Percentiles rank a stretch among this genome's conserved stretches.
Evolutionary conservation across 2,329 filamentous ascomycete species (phyloP).

Genomic region (Penicillium sp.): DNA sequence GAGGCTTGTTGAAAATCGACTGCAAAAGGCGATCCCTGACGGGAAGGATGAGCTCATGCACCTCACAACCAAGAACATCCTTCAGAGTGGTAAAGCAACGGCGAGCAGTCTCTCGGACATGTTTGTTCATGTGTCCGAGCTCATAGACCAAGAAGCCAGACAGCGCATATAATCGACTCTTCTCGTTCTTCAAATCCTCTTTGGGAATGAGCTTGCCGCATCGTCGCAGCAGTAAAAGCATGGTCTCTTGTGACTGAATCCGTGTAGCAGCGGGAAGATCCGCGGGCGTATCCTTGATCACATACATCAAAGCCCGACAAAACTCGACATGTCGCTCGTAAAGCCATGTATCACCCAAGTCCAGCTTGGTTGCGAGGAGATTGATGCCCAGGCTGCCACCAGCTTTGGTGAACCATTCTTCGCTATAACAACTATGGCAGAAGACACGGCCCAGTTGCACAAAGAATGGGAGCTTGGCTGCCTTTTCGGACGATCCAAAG

Average conservation of each 20-base stretch:
- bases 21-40: constrained; percentile 87
- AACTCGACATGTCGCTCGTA: constrained; percentile 81
- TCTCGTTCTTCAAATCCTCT: constrained; percentile 69
- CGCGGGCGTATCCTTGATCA: constrained; percentile 96
- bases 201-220: constrained; percentile 79
- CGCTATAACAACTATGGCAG: constrained; percentile 92
- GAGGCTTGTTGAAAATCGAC: constrained; percentile 91
- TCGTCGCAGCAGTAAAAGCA: constrained; percentile 73
- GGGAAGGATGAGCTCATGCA: constrained; percentile 84
- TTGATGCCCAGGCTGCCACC: constrained; percentile 89
- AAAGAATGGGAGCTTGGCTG: constrained; percentile 81
- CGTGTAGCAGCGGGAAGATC: constrained; percentile 90
- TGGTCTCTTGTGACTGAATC: constrained; percentile 74
- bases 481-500: constrained; percentile 70
- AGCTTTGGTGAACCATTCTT: constrained; percentile 98
- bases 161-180: constrained; percentile 68
- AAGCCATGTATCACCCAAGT: constrained; percentile 82
- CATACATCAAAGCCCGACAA: constrained; percentile 86
- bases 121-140: constrained; percentile 90
- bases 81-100: constrained; percentile 78
- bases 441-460: constrained; percentile 77
- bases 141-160: constrained; percentile 85
- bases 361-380: constrained; percentile 78
- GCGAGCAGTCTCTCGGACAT: constrained; percentile 85
- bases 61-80: constrained; percentile 70